phyloP scores from a whole-genome alignment of 1,139 yeast genomes.

The Pichia sp. region DNA sequence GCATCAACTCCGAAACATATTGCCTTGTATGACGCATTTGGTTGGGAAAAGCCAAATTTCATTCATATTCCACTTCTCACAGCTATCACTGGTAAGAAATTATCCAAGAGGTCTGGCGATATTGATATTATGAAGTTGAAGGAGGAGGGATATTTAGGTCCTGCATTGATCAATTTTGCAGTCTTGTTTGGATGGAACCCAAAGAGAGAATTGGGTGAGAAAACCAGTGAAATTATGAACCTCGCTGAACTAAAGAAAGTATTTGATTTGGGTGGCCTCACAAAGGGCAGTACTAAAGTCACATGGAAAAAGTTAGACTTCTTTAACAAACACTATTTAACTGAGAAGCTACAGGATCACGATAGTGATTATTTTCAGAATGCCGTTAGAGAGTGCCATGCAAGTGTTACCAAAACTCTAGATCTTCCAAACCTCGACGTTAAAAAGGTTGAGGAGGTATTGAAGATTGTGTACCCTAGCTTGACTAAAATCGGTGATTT shows the following conservation, averaged over 20 bases:
- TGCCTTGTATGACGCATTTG: slow-evolving; percentile 78
- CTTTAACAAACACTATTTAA: slow-evolving; percentile 67
- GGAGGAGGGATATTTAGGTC: slow-evolving; percentile 66
- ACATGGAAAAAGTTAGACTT: slow-evolving; percentile 65
- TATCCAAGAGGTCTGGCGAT: slow-evolving; percentile 83
- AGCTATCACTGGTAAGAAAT: slow-evolving; percentile 64
- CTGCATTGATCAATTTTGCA: slow-evolving; percentile 78
- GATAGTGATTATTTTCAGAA: slow-evolving; percentile 29
- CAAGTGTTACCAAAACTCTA: slow-evolving; percentile 18
- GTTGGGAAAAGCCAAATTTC: slow-evolving; percentile 76
- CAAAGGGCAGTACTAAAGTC: slow-evolving; percentile 92
- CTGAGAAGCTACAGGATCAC: slow-evolving; percentile 28
- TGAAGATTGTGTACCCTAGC: slow-evolving; percentile 33
- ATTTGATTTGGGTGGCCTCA: slow-evolving; percentile 56
- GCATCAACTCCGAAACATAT: slow-evolving; percentile 94
- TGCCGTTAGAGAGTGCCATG: slow-evolving; percentile 29
- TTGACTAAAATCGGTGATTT: slow-evolving; percentile 45
- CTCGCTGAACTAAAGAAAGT: slow-evolving; percentile 43
- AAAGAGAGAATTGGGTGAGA: slow-evolving; percentile 47
- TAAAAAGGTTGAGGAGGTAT: slow-evolving; percentile 26
- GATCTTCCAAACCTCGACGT: slow-evolving; percentile 23
- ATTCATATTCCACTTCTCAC: slow-evolving; percentile 90
- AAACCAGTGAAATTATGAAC: slow-evolving; percentile 53
- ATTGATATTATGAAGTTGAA: slow-evolving; percentile 57
- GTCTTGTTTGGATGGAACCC: slow-evolving; percentile 97